These are phyloP conservation scores for Ophiobolus disseminans DNA, from an alignment of 2,329 filamentous ascomycete species.

Conservation along the genomic window DNA sequence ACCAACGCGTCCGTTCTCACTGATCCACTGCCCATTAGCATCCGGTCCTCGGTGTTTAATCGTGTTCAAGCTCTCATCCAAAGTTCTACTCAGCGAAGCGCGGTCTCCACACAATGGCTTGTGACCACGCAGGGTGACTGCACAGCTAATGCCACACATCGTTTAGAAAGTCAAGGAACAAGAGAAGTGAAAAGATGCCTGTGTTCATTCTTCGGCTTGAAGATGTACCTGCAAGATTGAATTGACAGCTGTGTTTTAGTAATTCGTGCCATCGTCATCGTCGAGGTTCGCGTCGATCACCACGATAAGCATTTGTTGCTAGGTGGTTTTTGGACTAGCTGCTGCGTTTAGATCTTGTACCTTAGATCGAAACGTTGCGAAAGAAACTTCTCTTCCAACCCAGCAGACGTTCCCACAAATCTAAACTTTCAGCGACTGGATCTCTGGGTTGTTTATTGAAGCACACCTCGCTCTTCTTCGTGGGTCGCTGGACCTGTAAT, in stretches of 20 bases:
- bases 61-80: constrained; percentile 21
- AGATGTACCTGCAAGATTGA: not conserved
- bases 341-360: not conserved
- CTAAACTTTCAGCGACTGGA: too few relatives aligned
- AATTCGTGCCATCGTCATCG: not conserved
- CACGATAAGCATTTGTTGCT: not conserved
- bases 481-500: too few relatives aligned
- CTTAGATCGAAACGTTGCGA: not conserved
- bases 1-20: constrained; percentile 53
- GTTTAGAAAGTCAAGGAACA: constrained; percentile 1
- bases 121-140: constrained; percentile 20
- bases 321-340: not conserved
- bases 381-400: too few relatives aligned
- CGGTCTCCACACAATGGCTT: constrained; percentile 9
- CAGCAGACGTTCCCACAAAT: too few relatives aligned
- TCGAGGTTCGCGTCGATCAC: not conserved
- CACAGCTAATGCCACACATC: constrained; percentile 26
- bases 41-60: constrained; percentile 58
- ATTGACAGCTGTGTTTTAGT: not conserved
- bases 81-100: constrained; percentile 9
- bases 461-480: too few relatives aligned
- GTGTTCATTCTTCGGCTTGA: not conserved
- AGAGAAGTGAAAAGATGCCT: not conserved
- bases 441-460: too few relatives aligned
- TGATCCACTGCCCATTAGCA: constrained; percentile 56